Conservation (phyloP, 108 stramenopile species). For the Cyclotella baltica region DNA sequence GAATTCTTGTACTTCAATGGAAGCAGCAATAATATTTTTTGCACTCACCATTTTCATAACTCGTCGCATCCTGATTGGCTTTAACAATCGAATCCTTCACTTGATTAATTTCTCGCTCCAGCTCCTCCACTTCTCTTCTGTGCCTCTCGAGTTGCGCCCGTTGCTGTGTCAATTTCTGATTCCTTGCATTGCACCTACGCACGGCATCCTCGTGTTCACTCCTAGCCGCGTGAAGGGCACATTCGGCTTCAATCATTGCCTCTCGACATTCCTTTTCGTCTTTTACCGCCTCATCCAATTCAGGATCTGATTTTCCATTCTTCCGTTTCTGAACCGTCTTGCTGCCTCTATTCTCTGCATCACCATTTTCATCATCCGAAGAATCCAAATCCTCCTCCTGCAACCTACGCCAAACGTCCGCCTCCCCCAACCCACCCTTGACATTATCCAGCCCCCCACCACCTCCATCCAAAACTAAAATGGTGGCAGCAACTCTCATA, state of each 20-base stretch:
- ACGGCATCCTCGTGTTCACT: conserved; percentile 36
- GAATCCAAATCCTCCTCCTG: conserved; percentile 31
- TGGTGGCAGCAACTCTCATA: conserved; percentile 46
- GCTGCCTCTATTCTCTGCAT: not conserved
- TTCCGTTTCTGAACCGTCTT: not conserved
- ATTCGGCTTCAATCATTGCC: conserved; percentile 40
- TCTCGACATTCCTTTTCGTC: conserved; percentile 41
- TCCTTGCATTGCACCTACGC: conserved; percentile 34
- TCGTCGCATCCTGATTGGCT: conserved; percentile 39
- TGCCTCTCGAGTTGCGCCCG: conserved; percentile 51
- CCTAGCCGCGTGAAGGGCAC: conserved; percentile 36
- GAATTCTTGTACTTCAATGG: not conserved
- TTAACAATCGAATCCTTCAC: conserved; percentile 27
- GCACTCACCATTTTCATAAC: conserved; percentile 43
- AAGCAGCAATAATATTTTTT: not conserved
- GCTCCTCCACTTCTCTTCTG: conserved; percentile 42
- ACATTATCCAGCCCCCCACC: not conserved
- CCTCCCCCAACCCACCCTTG: conserved; percentile 16
- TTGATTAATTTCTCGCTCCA: conserved; percentile 32
- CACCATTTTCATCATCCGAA: conserved; percentile 6
- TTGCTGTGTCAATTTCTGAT: conserved; percentile 44
- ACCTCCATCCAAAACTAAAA: conserved; percentile 44
- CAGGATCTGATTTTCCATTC: conserved; percentile 29
- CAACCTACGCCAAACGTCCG: conserved; percentile 43
- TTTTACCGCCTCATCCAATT: conserved; percentile 32